Base-by-base conservation (phyloP, 2,329 filamentous ascomycete species). In the Aspergillus fumigatus region DNA sequence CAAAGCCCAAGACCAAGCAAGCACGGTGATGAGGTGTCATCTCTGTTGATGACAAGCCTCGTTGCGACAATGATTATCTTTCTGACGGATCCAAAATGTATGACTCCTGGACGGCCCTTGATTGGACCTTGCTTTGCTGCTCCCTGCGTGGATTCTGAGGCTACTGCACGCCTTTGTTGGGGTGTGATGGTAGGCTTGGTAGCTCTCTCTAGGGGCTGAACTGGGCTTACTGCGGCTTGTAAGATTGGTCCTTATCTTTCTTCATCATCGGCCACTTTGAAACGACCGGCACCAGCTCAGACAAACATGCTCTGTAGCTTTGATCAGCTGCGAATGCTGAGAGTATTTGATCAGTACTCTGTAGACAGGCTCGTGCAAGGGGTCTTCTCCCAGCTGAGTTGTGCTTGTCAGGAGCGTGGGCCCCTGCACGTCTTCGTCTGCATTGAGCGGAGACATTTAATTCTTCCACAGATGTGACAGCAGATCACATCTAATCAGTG, bases 361-460 rank as follows among this genome's bases (percentile, higher is more conserved):
- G 8, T 50, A 11, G 48, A 50, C 14, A 25, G 14, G 23, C 51
- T 40, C 51, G 56, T 55, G 62, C 59, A 65, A 64, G 62, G 58
- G 60, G 58, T 27, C 38, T 26, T n/a, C 54, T 55, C 51, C 38
- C 48, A 55, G 43, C 38, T 57, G 43, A 56, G 62, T 43, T 69
- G 66, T 61, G 68, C 62, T 70, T 66, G 67, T 66, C 61, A 48
- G 66, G 62, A 66, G 68, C 70, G 65, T 72, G 68, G 68, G 67
- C 66, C 67, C 62, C 67, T 72, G 69, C 68, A 67, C 62, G 63
- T 67, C 54, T 49, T 62, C 62, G 64, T 62, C 56, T 64, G 64
- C 60, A 62, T 62, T 55, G 40, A 67, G 67, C 70, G 66, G 67
- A 63, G 63, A 65, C 63, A 52, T 55, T 60, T 55, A 64, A 60